Evolutionary conservation across 169 alveolate genomes (phyloP), one percentile per base, ranked within the genome.

Genomic region (Sarcocystis neurona): DNA sequence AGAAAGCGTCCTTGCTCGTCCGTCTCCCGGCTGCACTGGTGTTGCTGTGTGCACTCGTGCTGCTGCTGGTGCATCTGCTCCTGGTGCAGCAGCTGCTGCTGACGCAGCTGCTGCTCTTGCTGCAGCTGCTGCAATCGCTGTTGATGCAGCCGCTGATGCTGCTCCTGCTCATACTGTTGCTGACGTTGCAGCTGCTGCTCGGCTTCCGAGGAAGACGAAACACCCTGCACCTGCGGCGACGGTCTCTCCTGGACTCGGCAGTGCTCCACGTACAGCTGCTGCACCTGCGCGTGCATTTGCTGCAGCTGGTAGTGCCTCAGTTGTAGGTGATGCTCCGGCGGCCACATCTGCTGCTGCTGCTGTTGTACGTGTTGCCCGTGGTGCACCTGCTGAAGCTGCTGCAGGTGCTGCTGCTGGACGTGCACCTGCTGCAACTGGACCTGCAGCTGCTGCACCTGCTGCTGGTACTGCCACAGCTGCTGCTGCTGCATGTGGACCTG

Each of bases 251-350:
- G 80, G 12, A 60, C 66, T 43, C 63, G 27, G 63, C 77, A 60
- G 34, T 58, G 70, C 60, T 60, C 63, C 44, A 84, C n/a, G 68
- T 48, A 79, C 89, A 84, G 89, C 89, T 41, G 53, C 32, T 8
- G 46, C 68, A 43, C 58, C 87, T 34, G 72, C 86, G 50, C 48
- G 68, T 47, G 70, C 6, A n/a, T 37, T 58, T 12, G 18, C 39
- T 8, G 78, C 77, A 18, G 74, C 39, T 34, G 37, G 20, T 39
- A 27, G 0, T 32, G 70, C 37, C 48, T 46, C 72, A 6, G 15
- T 78, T 32, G 37, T 48, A 5, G 6, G 12, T 78, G 15, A 84
- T 0, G 37, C 79, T 79, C 47, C 43, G 34, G 63, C n/a, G n/a
- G n/a, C n/a, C n/a, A n/a, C n/a, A n/a, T n/a, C n/a, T n/a, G n/a